Evolutionary conservation across 495 filamentous ascomycete species (phyloP).

Genomic region (Lepidopterella palustris): DNA sequence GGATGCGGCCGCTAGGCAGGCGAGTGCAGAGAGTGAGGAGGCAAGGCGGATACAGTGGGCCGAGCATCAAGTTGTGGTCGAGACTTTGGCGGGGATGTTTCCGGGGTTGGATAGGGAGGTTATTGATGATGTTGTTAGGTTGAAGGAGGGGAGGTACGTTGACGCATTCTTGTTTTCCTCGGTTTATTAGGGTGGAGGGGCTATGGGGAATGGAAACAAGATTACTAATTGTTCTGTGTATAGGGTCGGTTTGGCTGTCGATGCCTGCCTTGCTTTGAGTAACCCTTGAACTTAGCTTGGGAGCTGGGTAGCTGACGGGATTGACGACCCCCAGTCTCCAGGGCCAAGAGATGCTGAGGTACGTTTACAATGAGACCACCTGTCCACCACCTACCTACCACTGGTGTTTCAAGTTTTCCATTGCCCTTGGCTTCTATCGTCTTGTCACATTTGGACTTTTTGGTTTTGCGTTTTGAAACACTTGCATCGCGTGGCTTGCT

Average conservation of each 20-base stretch:
- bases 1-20: slow-evolving; percentile 89
- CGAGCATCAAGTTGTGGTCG: slow-evolving; percentile 86
- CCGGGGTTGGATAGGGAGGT: slow-evolving; percentile 83
- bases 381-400: neutral
- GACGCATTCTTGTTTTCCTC: neutral
- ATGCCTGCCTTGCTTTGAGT: slow-evolving; percentile 81
- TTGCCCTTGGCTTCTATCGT: neutral
- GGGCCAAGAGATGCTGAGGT: too few relatives aligned
- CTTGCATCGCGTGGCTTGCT: neutral
- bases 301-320: too few relatives aligned
- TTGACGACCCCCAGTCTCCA: too few relatives aligned
- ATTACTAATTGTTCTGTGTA: slow-evolving; percentile 19
- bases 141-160: slow-evolving; percentile 83
- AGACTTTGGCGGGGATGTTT: slow-evolving; percentile 89
- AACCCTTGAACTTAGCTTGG: slow-evolving; percentile 21
- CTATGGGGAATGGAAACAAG: neutral
- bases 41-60: slow-evolving; percentile 74
- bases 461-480: neutral
- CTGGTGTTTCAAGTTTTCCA: neutral
- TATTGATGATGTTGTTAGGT: slow-evolving; percentile 87
- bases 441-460: too few relatives aligned
- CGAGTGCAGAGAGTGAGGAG: slow-evolving; percentile 86
- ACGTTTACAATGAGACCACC: too few relatives aligned
- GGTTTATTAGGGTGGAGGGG: neutral
- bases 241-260: slow-evolving; percentile 83